Conservation (phyloP, 2,329 filamentous ascomycete species). For the Didymella exigua region DNA sequence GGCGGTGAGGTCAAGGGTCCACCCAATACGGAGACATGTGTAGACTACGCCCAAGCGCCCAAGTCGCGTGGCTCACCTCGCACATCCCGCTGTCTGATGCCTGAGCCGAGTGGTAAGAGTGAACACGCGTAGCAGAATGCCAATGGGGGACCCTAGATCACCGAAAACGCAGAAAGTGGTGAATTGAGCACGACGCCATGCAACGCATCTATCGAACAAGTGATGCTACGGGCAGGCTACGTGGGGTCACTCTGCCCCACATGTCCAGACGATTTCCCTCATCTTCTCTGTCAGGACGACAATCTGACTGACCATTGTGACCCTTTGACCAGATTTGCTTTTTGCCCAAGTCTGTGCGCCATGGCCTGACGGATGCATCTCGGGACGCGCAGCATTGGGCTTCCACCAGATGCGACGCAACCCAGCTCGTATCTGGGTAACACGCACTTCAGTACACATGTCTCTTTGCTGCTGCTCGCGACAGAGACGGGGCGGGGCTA, state of each 20-base stretch:
- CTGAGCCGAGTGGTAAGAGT: background rate
- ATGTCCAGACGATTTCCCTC: background rate
- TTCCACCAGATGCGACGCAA: background rate
- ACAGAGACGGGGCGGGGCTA: background rate
- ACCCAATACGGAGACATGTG: background rate
- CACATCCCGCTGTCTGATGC: background rate
- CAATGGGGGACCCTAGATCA: background rate
- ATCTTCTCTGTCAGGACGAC: background rate
- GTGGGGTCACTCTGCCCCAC: background rate
- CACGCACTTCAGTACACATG: background rate
- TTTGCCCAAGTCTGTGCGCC: background rate
- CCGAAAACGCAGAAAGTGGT: background rate
- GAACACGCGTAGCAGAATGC: background rate
- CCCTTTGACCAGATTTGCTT: background rate
- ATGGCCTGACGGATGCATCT: background rate
- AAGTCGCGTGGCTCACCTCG: background rate
- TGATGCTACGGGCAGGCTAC: background rate
- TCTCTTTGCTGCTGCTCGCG: background rate
- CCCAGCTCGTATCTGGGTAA: background rate
- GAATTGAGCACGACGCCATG: background rate
- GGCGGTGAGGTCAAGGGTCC: slow-evolving; percentile 7
- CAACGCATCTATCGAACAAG: background rate
- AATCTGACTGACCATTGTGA: background rate
- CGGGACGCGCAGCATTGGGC: background rate
- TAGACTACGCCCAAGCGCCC: background rate